Evolutionary conservation across 306 rosid genomes (phyloP).

Genomic region (Vachellia collinsii): DNA sequence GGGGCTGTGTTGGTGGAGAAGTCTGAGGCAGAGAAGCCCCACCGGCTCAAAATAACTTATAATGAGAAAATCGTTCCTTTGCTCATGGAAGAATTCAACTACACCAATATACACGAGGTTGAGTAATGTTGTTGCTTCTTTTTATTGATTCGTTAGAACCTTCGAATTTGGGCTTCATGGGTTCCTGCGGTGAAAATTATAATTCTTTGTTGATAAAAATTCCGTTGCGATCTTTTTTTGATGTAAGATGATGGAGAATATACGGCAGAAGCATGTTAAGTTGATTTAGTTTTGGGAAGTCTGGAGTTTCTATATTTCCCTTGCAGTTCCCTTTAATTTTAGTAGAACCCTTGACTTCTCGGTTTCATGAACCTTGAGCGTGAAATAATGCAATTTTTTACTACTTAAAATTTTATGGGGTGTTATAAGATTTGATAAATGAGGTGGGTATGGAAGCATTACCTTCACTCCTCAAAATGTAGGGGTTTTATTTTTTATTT

Average conservation of each 20-base stretch:
- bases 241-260: too few relatives aligned
- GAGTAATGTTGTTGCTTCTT: neutral
- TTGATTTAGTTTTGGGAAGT: too few relatives aligned
- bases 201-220: too few relatives aligned
- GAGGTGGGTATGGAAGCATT: neutral
- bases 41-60: constrained; percentile 70
- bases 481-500: constrained; percentile 15
- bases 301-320: neutral
- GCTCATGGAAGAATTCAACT: constrained; percentile 90
- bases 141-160: neutral
- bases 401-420: neutral
- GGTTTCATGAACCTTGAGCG: constrained; percentile 7
- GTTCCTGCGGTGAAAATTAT: constrained; percentile 17
- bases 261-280: too few relatives aligned
- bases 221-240: neutral
- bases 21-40: constrained; percentile 66
- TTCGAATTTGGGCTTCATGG: constrained; percentile 8
- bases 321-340: neutral
- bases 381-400: neutral
- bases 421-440: neutral
- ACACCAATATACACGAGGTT: constrained; percentile 74
- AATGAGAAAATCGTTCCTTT: constrained; percentile 66
- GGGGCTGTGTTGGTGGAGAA: constrained; percentile 77
- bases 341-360: neutral
- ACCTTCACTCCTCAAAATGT: constrained; percentile 35